Evolutionary conservation across 495 filamentous ascomycete species (phyloP), one percentile per base, ranked within the genome.

Genomic region (Zalerion maritima): DNA sequence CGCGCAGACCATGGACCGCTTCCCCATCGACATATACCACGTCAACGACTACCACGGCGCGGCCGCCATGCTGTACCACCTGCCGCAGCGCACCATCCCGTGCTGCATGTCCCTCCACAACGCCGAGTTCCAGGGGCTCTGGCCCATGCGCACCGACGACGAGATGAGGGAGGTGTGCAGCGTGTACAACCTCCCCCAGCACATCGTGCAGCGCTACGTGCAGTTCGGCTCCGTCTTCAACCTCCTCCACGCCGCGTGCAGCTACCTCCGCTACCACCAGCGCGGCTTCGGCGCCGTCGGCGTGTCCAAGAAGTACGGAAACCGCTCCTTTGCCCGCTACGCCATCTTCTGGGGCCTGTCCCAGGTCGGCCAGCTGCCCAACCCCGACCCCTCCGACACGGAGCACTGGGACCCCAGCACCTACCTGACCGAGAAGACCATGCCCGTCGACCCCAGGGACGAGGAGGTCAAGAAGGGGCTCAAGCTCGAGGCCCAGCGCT

Each of bases 1-100:
- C 39, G 71, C 75, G 1, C 57, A 73, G 30, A 49, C 73, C 0
- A 64, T 79, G 31, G 62, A 47, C 18, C 58, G 66, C 13, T 73
- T 70, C 43, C 66, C 73, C 0, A 58, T 80, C 24, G 75, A 83
- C 40, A 43, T 84, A 13, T 84, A 84, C 43, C 78, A 84, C 46
- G 75, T 82, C 43, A 84, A 84, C 48, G 78, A 84, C 45, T 84
- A 82, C 45, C 78, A 84, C 35, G 78, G 78, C 18, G 73, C 78
- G 11, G 50, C 77, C 4, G 78, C 78, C 21, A 77, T 75, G 7
- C 54, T 83, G 5, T 76, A 84, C 35, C 59, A 80, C 11, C 59
- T 81, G 3, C 78, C 78, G 0, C 41, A 50, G 16, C 52, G 67
- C 21, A 75, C 62, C 2, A 64, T 75, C 22, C 72, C 71, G 0